These are phyloP conservation scores for Purpureocillium lavendulum DNA, from an alignment of 2,329 filamentous ascomycete genomes.

Conservation along the genomic window DNA sequence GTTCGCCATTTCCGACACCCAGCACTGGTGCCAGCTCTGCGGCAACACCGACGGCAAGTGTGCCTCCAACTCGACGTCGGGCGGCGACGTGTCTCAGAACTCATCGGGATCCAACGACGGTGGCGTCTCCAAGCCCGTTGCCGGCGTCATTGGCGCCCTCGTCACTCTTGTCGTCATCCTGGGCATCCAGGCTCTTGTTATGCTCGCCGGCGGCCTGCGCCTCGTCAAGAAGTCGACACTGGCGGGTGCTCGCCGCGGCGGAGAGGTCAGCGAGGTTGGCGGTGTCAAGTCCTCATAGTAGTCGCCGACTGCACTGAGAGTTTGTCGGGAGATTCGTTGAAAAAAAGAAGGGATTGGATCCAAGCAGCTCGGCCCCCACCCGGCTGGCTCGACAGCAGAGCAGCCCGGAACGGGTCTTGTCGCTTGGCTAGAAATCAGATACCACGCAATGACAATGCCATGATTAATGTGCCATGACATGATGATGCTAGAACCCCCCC, in stretches of 20 bases:
- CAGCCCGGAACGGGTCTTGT: too few species aligned
- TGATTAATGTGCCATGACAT: background rate
- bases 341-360: too few species aligned
- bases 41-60: slow-evolving; percentile 64
- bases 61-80: slow-evolving; percentile 26
- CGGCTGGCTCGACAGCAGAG: too few species aligned
- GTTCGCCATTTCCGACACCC: slow-evolving; percentile 57
- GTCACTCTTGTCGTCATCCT: slow-evolving; percentile 46
- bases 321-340: too few species aligned
- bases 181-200: slow-evolving; percentile 32
- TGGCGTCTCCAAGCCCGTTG: slow-evolving; percentile 60
- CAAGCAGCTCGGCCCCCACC: too few species aligned
- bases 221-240: slow-evolving; percentile 39
- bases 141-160: slow-evolving; percentile 73
- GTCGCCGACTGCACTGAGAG: too few species aligned
- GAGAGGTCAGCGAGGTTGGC: slow-evolving; percentile 5
- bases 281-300: slow-evolving; percentile 9
- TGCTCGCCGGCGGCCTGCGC: slow-evolving; percentile 34
- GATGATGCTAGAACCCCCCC: too few species aligned
- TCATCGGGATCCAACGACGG: slow-evolving; percentile 24
- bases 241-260: slow-evolving; percentile 1
- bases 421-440: background rate
- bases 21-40: slow-evolving; percentile 67
- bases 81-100: slow-evolving; percentile 14
- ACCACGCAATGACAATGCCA: slow-evolving; percentile 1